Evolutionary conservation across 805 yeast genomes (phyloP).

Genomic region (Candida oleophila): DNA sequence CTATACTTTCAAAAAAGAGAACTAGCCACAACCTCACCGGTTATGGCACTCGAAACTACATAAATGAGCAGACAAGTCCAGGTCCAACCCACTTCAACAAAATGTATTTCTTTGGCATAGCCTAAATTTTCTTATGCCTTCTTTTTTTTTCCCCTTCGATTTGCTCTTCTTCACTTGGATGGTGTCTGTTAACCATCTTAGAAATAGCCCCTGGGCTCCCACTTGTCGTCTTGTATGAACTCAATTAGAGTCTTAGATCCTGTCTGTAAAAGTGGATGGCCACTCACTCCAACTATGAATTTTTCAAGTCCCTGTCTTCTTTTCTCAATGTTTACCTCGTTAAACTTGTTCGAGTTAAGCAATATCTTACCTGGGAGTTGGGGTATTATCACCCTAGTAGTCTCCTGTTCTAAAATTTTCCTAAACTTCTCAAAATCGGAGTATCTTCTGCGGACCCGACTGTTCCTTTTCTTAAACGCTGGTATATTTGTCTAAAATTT

Average conservation of each 20-base stretch:
- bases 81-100: neutral
- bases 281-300: slow-evolving; percentile 76
- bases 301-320: slow-evolving; percentile 81
- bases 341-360: slow-evolving; percentile 64
- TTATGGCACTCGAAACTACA: neutral
- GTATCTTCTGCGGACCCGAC: slow-evolving; percentile 80
- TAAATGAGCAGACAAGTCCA: neutral
- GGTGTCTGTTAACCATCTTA: neutral
- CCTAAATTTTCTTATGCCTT: neutral
- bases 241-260: slow-evolving; percentile 74
- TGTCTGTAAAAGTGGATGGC: slow-evolving; percentile 91
- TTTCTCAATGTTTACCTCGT: slow-evolving; percentile 78
- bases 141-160: neutral
- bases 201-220: slow-evolving; percentile 45
- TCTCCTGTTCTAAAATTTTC: slow-evolving; percentile 70
- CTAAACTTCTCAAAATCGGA: slow-evolving; percentile 85
- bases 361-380: slow-evolving; percentile 86
- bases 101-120: neutral
- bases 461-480: slow-evolving; percentile 62
- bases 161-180: neutral
- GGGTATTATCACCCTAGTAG: slow-evolving; percentile 80
- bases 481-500: slow-evolving; percentile 75
- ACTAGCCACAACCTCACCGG: neutral
- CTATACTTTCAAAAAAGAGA: neutral
- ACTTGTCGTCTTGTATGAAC: slow-evolving; percentile 82